Evolutionary conservation across 345 rosid species (phyloP).

Genomic region (Zanthoxylum bungeanum): DNA sequence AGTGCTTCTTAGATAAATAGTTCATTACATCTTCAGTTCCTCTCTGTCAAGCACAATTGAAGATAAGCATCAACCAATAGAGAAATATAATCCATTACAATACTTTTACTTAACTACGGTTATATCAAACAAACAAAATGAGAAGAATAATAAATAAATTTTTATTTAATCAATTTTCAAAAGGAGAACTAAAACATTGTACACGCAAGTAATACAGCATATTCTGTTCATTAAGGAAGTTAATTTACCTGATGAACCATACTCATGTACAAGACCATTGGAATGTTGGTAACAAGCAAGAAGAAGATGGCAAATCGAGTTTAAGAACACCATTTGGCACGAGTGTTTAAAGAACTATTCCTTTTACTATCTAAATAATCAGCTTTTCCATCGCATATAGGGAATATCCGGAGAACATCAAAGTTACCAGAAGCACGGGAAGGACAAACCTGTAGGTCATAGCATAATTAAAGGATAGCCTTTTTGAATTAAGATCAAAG

Average conservation of each 20-base stretch:
- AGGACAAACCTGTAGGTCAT: constrained; percentile 75
- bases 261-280: constrained; percentile 87
- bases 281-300: constrained; percentile 78
- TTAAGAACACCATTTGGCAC: constrained; percentile 40
- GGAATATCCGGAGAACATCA: constrained; percentile 82
- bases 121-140: neutral
- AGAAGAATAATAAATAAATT: neutral
- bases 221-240: neutral
- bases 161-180: neutral
- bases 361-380: constrained; percentile 26
- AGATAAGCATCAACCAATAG: constrained; percentile 16
- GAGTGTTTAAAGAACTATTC: constrained; percentile 32
- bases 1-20: constrained; percentile 73
- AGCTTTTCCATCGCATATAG: constrained; percentile 47
- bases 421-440: constrained; percentile 87
- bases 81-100: constrained; percentile 5
- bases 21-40: constrained; percentile 96
- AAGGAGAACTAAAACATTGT: neutral
- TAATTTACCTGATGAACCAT: constrained; percentile 77
- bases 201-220: neutral
- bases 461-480: constrained; percentile 31
- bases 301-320: constrained; percentile 50
- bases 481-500: constrained; percentile 15
- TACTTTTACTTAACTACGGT: constrained; percentile 8
- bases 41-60: constrained; percentile 48